Conservation (phyloP, 257 asterid genomes). For the Eustoma russellianum region DNA sequence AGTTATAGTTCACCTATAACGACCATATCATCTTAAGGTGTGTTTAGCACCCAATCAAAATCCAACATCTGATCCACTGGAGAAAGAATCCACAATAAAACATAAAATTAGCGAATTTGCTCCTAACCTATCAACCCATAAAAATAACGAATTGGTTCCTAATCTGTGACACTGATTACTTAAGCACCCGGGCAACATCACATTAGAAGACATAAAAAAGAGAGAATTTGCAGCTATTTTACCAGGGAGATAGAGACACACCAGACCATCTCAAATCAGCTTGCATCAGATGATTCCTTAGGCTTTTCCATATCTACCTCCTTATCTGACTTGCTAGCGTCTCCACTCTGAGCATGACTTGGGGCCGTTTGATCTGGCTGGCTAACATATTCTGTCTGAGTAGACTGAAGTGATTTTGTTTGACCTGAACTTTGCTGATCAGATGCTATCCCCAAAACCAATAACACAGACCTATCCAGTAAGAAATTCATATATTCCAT, state of each 20-base stretch:
- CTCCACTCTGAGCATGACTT: slow-evolving; percentile 35
- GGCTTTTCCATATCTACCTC: slow-evolving; percentile 48
- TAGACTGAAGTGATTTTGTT: slow-evolving; percentile 24
- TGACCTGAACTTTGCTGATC: slow-evolving; percentile 50
- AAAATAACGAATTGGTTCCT: too few species aligned
- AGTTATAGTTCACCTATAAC: too few species aligned
- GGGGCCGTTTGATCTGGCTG: slow-evolving; percentile 10
- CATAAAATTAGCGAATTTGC: too few species aligned
- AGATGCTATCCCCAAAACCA: slow-evolving; percentile 65
- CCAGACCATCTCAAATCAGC: slow-evolving; percentile 10
- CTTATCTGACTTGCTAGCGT: slow-evolving; percentile 42
- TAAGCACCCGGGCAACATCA: too few species aligned
- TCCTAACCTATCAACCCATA: too few species aligned
- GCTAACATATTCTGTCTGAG: slow-evolving; percentile 12
- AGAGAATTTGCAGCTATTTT: background rate
- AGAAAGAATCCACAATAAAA: too few species aligned
- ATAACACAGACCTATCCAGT: slow-evolving; percentile 52
- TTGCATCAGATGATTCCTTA: slow-evolving; percentile 47
- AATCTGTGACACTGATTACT: too few species aligned
- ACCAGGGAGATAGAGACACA: slow-evolving; percentile 2
- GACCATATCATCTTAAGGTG: too few species aligned
- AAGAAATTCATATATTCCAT: slow-evolving; percentile 3
- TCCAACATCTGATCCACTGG: too few species aligned
- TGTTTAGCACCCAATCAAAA: too few species aligned
- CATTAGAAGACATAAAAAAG: background rate